Base-by-base conservation (phyloP, 169 alveolate genomes). In the Eimeria falciformis region DNA sequence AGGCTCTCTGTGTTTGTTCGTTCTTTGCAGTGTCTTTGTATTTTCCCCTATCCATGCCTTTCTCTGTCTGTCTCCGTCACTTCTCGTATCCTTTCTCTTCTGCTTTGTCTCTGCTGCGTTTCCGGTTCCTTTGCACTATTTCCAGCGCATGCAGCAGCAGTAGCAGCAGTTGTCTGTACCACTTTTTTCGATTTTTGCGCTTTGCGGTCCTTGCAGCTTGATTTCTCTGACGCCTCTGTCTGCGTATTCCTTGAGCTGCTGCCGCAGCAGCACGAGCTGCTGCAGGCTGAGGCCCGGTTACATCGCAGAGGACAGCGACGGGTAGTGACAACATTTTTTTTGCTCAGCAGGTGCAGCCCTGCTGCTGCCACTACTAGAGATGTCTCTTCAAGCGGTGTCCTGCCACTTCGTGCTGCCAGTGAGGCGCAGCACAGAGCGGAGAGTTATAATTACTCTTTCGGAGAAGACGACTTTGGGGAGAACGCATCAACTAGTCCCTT, bases 251-350 rank as follows among this genome's bases (percentile, higher is more conserved):
- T 78, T 47, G 93, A 90, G 84, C 55, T 90, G 69, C 90, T 78
- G 11, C 90, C 90, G 9, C 83, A 55, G 46, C 90, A 75, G 50
- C 93, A 90, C 90, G 93, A 77, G 84, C 90, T 90, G 29, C 50
- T 75, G 69, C 93, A 90, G 73, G 93, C 93, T 5, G 93, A 90
- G 90, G 75, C 90, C 66, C 90, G 93, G 25, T 82, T 90, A 40
- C 93, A 90, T 62, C 93, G 93, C 27, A 50, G 93, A 3, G 93
- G 93, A 14, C 93, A 90, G 90, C 43, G 84, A 45, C 89, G 93
- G 73, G 50, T 40, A 21, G 93, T 90, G 50, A 65, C 83, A 14
- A 77, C 90, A 5, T 90, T 46, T n/a, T 90, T 77, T 56, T 75
- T 90, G 43, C 18, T 90, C n/a, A 58, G 82, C 33, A 47, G 89